A percentile compares a stretch with the other conserved stretches of the same genome.
Conservation (phyloP, 2,329 filamentous ascomycete species). For the Lasiodiplodia citricola region DNA sequence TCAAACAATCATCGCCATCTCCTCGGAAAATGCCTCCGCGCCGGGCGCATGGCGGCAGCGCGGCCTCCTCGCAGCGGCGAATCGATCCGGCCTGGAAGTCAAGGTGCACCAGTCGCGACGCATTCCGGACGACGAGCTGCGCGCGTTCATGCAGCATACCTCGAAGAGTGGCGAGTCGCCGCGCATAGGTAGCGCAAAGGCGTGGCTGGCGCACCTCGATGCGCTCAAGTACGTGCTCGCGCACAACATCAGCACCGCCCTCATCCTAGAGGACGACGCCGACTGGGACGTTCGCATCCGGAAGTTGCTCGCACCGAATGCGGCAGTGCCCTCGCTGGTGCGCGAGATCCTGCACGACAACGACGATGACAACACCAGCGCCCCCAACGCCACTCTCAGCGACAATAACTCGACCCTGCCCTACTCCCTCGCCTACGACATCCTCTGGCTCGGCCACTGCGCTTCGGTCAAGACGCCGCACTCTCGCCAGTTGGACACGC, state of each 20-base stretch:
- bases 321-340: neutral
- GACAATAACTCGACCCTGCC: slow-evolving; percentile 31
- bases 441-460: slow-evolving; percentile 45
- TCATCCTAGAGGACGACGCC: slow-evolving; percentile 34
- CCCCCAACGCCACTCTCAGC: neutral
- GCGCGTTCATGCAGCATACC: neutral
- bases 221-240: slow-evolving; percentile 18
- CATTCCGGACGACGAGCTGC: slow-evolving; percentile 18
- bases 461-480: slow-evolving; percentile 32
- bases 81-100: slow-evolving; percentile 19
- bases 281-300: slow-evolving; percentile 34
- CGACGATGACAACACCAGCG: neutral
- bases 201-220: slow-evolving; percentile 26
- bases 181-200: slow-evolving; percentile 9
- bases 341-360: slow-evolving; percentile 2
- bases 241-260: slow-evolving; percentile 28
- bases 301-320: slow-evolving; percentile 28
- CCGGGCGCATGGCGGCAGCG: slow-evolving; percentile 23
- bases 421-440: slow-evolving; percentile 43
- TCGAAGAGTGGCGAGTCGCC: slow-evolving; percentile 10
- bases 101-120: slow-evolving; percentile 15
- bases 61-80: slow-evolving; percentile 19
- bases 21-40: slow-evolving; percentile 18
- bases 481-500: slow-evolving; percentile 28
- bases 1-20: slow-evolving; percentile 25